Conservation (phyloP, 108 stramenopile species). For the Parmales sp. region DNA sequence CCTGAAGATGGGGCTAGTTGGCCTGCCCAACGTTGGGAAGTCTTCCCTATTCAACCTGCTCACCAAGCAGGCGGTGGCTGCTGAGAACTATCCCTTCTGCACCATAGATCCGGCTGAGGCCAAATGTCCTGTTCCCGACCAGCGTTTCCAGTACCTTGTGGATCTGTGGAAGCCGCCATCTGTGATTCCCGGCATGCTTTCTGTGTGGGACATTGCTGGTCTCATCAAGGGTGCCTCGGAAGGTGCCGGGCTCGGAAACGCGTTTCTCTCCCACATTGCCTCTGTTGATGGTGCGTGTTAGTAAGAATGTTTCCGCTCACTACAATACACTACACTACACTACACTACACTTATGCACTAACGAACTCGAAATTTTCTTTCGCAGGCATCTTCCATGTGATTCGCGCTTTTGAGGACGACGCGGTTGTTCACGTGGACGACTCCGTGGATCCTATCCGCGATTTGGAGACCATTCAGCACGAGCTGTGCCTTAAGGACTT, state of each 20-base stretch:
- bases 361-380: no score
- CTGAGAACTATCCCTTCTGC: slow-evolving; percentile 88
- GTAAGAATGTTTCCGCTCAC: no score
- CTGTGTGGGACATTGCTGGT: slow-evolving; percentile 98
- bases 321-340: no score
- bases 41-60: slow-evolving; percentile 76
- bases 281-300: slow-evolving; percentile 96
- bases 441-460: slow-evolving; percentile 95
- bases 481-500: slow-evolving; percentile 92
- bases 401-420: slow-evolving; percentile 91
- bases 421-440: slow-evolving; percentile 99
- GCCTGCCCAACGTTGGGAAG: slow-evolving; percentile 98
- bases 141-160: slow-evolving; percentile 92
- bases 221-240: slow-evolving; percentile 92
- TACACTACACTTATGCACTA: no score
- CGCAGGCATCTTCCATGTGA: slow-evolving; percentile 93
- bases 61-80: slow-evolving; percentile 77
- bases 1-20: slow-evolving; percentile 61
- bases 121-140: slow-evolving; percentile 87
- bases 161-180: slow-evolving; percentile 67
- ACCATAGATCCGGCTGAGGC: slow-evolving; percentile 99
- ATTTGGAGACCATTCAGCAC: slow-evolving; percentile 92
- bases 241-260: slow-evolving; percentile 98
- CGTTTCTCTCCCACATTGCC: slow-evolving; percentile 93
- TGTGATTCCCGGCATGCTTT: slow-evolving; percentile 83